phyloP scores from a whole-genome alignment of 768 basidiomycete genomes.

The Mrakia frigida region DNA sequence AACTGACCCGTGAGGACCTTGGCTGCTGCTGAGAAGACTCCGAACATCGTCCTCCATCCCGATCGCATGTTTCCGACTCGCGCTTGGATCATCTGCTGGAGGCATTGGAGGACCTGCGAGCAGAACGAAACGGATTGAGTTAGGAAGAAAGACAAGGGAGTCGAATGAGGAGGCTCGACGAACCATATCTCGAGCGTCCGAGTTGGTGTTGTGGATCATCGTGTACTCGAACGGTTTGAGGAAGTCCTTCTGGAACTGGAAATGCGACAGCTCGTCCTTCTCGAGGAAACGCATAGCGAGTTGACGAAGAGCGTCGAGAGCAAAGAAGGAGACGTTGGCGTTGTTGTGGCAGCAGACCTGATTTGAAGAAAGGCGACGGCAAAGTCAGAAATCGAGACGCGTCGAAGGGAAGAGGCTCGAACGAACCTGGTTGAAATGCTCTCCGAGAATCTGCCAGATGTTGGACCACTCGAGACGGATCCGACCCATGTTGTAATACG shows the following conservation, averaged over 20 bases:
- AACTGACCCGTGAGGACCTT: constrained; percentile 75
- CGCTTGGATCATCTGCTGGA: constrained; percentile 98
- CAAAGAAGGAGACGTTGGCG: constrained; percentile 92
- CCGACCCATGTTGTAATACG: constrained; percentile 98
- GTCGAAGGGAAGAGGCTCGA: background rate
- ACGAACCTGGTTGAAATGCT: constrained; percentile 93
- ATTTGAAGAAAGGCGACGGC: background rate
- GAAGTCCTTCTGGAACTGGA: constrained; percentile 99
- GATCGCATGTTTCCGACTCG: constrained; percentile 91
- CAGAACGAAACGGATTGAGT: too few relatives aligned
- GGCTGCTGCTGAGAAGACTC: constrained; percentile 93
- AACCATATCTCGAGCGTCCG: constrained; percentile 91
- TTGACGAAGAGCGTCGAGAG: constrained; percentile 90
- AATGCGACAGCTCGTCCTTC: constrained; percentile 95
- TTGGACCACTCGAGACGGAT: constrained; percentile 98
- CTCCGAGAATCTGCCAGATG: constrained; percentile 94
- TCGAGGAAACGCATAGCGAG: constrained; percentile 97
- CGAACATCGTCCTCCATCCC: constrained; percentile 99
- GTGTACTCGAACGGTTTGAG: constrained; percentile 96
- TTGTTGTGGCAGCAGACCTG: constrained; percentile 99
- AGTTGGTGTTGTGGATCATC: constrained; percentile 92
- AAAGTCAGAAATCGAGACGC: background rate
- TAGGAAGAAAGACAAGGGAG: too few relatives aligned
- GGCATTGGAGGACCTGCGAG: constrained; percentile 66
- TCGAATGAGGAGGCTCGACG: too few relatives aligned